phyloP scores from a whole-genome alignment of 2,329 filamentous ascomycete genomes.

The Colletotrichum phormii region DNA sequence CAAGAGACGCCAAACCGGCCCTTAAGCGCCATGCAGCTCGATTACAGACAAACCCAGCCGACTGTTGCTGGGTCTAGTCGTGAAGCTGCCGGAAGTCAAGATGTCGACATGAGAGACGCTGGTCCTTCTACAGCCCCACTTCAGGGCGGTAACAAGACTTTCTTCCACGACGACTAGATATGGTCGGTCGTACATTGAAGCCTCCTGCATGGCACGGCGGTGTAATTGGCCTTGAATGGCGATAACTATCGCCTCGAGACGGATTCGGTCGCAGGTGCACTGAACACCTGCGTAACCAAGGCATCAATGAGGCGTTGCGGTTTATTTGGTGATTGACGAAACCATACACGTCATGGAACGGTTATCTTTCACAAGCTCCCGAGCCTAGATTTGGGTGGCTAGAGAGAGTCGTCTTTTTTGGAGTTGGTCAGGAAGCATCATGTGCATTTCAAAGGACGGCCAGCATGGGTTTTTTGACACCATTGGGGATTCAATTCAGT shows the following conservation, averaged over 20 bases:
- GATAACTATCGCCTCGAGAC: not conserved
- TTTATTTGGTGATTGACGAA: not conserved
- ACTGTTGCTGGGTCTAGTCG: slow-evolving; percentile 45
- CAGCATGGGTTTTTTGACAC: slow-evolving; percentile 35
- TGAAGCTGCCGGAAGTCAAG: slow-evolving; percentile 52
- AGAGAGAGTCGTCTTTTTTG: slow-evolving; percentile 21
- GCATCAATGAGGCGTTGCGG: not conserved
- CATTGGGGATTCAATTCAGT: slow-evolving; percentile 19
- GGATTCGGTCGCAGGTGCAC: not conserved
- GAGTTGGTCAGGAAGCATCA: slow-evolving; percentile 37
- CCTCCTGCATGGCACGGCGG: not conserved
- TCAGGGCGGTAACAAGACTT: slow-evolving; percentile 58
- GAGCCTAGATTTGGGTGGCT: slow-evolving; percentile 9
- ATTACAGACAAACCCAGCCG: slow-evolving; percentile 52
- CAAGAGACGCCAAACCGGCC: slow-evolving; percentile 60
- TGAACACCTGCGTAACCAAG: not conserved
- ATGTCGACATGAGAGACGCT: slow-evolving; percentile 68
- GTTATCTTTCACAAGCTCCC: not conserved
- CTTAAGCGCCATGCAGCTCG: slow-evolving; percentile 61
- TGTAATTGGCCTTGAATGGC: not conserved
- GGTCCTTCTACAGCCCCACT: slow-evolving; percentile 66
- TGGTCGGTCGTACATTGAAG: not conserved
- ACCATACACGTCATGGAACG: not conserved
- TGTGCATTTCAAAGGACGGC: slow-evolving; percentile 33
- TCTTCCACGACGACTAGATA: slow-evolving; percentile 61